phyloP scores from a whole-genome alignment of 1,284 basidiomycete genomes.

The Singerocomus inundabilis region DNA sequence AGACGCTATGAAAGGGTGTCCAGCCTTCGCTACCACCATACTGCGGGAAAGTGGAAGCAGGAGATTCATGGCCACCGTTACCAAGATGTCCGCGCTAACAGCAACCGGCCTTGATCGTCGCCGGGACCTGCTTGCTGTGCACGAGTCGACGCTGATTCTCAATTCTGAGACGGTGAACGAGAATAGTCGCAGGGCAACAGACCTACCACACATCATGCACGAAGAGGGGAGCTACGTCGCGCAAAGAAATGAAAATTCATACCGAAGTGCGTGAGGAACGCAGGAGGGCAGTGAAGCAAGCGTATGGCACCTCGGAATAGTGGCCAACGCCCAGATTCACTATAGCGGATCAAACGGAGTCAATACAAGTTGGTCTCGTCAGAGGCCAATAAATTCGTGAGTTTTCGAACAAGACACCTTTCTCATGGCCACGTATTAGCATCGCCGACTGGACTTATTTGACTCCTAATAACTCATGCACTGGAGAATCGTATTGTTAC shows the following conservation, averaged over 20 bases:
- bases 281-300: conserved; percentile 11
- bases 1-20: conserved; percentile 29
- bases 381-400: conserved; percentile 6
- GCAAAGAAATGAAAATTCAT: conserved; percentile 22
- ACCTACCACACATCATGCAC: conserved; percentile 11
- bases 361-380: conserved; percentile 8
- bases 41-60: conserved; percentile 23
- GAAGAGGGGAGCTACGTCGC: conserved; percentile 9
- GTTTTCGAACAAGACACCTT: conserved; percentile 12
- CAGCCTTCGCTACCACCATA: conserved; percentile 23
- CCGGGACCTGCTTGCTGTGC: conserved; percentile 33
- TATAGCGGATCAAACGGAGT: conserved; percentile 30
- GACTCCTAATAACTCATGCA: conserved; percentile 4
- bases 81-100: conserved; percentile 28
- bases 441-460: conserved; percentile 19
- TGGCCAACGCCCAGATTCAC: conserved; percentile 17
- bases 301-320: conserved; percentile 8
- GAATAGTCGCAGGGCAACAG: conserved; percentile 11
- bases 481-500: conserved; percentile 20
- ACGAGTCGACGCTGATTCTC: conserved; percentile 31
- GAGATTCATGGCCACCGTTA: conserved; percentile 30
- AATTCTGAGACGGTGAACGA: conserved; percentile 9
- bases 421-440: conserved; percentile 22
- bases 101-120: conserved; percentile 36
- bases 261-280: conserved; percentile 19